Percentiles rank a stretch among this genome's conserved stretches.
Evolutionary conservation across 2,329 filamentous ascomycete genomes (phyloP).

Genomic region (Pestalotiopsis sp.): DNA sequence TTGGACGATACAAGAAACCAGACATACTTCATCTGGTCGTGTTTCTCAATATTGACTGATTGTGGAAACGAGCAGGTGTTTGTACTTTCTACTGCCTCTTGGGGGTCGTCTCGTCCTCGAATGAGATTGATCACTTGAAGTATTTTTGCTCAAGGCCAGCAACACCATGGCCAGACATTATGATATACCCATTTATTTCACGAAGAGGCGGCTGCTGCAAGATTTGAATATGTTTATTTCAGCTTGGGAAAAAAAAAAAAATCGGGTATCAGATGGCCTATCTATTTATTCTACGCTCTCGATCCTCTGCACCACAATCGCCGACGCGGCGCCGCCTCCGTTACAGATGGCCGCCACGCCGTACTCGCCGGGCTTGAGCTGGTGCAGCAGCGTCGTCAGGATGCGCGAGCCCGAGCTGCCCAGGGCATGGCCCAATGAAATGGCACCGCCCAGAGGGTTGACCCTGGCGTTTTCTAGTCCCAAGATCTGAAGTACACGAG

Average conservation of each 20-base stretch:
- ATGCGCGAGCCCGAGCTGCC: slow-evolving; percentile 94
- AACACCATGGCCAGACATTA: neutral
- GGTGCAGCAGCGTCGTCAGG: slow-evolving; percentile 85
- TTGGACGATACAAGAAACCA: neutral
- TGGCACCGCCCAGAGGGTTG: slow-evolving; percentile 88
- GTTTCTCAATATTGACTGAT: too few relatives aligned
- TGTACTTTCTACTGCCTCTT: too few relatives aligned
- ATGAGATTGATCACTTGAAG: too few relatives aligned
- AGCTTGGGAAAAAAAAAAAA: neutral
- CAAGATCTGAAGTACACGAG: slow-evolving; percentile 64
- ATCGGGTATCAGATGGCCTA: slow-evolving; percentile 2
- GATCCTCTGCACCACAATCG: slow-evolving; percentile 86
- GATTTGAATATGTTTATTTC: neutral
- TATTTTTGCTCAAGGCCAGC: neutral
- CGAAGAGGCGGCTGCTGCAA: neutral
- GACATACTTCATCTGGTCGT: neutral
- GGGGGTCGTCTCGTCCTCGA: too few relatives aligned
- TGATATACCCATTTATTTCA: neutral
- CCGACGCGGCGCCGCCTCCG: slow-evolving; percentile 89
- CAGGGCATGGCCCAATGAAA: slow-evolving; percentile 87
- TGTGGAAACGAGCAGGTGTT: too few relatives aligned
- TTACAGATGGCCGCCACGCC: slow-evolving; percentile 97
- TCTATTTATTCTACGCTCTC: slow-evolving; percentile 53
- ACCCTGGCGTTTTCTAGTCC: slow-evolving; percentile 79
- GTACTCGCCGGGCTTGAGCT: slow-evolving; percentile 89